Evolutionary conservation across 2,329 filamentous ascomycete species (phyloP).

Genomic region (Colletotrichum salicis): DNA sequence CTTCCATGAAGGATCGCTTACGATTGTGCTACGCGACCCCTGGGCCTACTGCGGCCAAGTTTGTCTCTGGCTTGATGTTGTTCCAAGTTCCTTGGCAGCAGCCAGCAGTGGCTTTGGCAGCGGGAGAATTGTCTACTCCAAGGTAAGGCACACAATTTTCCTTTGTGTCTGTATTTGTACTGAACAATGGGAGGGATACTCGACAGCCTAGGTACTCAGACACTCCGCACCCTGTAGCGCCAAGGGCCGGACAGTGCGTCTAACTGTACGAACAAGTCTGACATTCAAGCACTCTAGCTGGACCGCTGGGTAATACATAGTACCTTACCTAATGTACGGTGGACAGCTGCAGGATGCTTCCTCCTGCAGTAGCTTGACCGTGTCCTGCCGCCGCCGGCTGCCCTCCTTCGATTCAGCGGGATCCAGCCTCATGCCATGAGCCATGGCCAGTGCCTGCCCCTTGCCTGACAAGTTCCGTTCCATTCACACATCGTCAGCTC

Average conservation of each 20-base stretch:
- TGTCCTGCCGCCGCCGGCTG: background rate
- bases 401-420: background rate
- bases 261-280: background rate
- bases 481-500: background rate
- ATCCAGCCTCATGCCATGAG: background rate
- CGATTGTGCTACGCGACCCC: background rate
- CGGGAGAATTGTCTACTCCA: background rate
- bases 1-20: conserved; percentile 13
- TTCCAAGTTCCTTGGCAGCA: conserved; percentile 9
- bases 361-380: background rate
- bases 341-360: background rate
- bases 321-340: background rate
- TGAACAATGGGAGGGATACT: background rate
- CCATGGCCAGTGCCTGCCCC: background rate
- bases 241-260: background rate
- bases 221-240: background rate
- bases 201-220: background rate
- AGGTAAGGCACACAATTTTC: background rate
- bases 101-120: background rate
- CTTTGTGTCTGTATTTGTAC: background rate
- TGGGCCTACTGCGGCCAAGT: background rate
- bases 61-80: background rate
- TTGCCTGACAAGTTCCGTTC: background rate
- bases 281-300: no score
- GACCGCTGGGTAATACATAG: background rate